These are phyloP conservation scores for Boletus mariae DNA, from an alignment of 1,284 basidiomycete species.

Conservation along the genomic window DNA sequence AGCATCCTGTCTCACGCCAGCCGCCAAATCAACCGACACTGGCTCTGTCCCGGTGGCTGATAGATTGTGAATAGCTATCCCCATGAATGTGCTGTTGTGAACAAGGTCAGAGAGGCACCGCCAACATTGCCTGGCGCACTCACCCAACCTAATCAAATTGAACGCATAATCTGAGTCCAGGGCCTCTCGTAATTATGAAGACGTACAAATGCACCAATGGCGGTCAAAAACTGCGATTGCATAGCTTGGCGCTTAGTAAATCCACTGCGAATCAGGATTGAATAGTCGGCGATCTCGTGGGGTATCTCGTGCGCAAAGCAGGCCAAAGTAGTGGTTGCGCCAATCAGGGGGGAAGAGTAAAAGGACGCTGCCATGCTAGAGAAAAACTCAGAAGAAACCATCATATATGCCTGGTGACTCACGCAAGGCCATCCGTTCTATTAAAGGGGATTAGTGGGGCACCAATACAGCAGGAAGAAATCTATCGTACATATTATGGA, in stretches of 20 bases:
- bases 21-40: slow-evolving; percentile 55
- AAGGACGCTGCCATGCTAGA: slow-evolving; percentile 85
- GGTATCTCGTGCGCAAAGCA: slow-evolving; percentile 92
- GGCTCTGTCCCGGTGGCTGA: slow-evolving; percentile 46
- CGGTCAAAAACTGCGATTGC: slow-evolving; percentile 87
- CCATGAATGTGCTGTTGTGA: slow-evolving; percentile 73
- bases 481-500: slow-evolving; percentile 72
- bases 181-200: slow-evolving; percentile 1
- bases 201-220: slow-evolving; percentile 80
- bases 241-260: slow-evolving; percentile 88
- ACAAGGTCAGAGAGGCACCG: slow-evolving; percentile 5
- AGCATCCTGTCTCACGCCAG: slow-evolving; percentile 68
- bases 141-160: slow-evolving; percentile 50
- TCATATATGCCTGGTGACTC: slow-evolving; percentile 33
- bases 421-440: slow-evolving; percentile 85
- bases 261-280: slow-evolving; percentile 82
- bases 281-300: slow-evolving; percentile 90
- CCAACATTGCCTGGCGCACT: slow-evolving; percentile 19
- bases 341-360: slow-evolving; percentile 84
- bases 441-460: slow-evolving; percentile 16
- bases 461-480: slow-evolving; percentile 14
- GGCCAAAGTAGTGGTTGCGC: slow-evolving; percentile 85
- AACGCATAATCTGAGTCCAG: slow-evolving; percentile 6
- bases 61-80: slow-evolving; percentile 79
- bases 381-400: slow-evolving; percentile 6